Percentiles rank a stretch among this genome's conserved stretches.
Evolutionary conservation across 2,329 filamentous ascomycete genomes (phyloP).

Genomic region (Raffaelea deltoideospora): DNA sequence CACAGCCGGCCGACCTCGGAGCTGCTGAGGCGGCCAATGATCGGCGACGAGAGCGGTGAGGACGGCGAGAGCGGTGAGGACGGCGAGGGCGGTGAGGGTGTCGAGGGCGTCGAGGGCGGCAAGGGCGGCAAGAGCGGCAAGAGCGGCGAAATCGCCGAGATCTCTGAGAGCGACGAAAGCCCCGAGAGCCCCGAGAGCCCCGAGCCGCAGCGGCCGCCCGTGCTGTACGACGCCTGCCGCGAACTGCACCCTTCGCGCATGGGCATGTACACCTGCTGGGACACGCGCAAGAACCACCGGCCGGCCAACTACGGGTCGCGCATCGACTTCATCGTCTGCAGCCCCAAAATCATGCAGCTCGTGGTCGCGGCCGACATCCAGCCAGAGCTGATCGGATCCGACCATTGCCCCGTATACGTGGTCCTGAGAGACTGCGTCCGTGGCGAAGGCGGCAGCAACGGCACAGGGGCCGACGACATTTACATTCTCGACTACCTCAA

Average conservation of each 20-base stretch:
- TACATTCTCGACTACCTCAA: slow-evolving; percentile 64
- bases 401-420: slow-evolving; percentile 89
- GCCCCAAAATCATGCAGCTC: slow-evolving; percentile 58
- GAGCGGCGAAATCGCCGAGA: slow-evolving; percentile 36
- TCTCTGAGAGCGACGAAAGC: too few species aligned
- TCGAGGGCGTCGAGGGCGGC: slow-evolving; percentile 42
- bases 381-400: slow-evolving; percentile 83
- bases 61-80: slow-evolving; percentile 48
- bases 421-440: slow-evolving; percentile 49
- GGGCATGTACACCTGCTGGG: slow-evolving; percentile 97
- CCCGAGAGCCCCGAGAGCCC: not conserved
- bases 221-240: slow-evolving; percentile 73
- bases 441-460: slow-evolving; percentile 21
- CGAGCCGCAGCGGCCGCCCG: slow-evolving; percentile 23
- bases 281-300: slow-evolving; percentile 87
- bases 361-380: slow-evolving; percentile 64
- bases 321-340: slow-evolving; percentile 89
- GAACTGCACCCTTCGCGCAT: slow-evolving; percentile 62
- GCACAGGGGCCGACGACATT: slow-evolving; percentile 27
- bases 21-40: slow-evolving; percentile 53
- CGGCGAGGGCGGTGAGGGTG: slow-evolving; percentile 28
- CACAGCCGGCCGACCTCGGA: slow-evolving; percentile 45
- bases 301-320: slow-evolving; percentile 85
- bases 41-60: slow-evolving; percentile 24
- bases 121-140: slow-evolving; percentile 35